Conservation (phyloP, 345 rosid genomes). For the Euphorbia pulcherrima region DNA sequence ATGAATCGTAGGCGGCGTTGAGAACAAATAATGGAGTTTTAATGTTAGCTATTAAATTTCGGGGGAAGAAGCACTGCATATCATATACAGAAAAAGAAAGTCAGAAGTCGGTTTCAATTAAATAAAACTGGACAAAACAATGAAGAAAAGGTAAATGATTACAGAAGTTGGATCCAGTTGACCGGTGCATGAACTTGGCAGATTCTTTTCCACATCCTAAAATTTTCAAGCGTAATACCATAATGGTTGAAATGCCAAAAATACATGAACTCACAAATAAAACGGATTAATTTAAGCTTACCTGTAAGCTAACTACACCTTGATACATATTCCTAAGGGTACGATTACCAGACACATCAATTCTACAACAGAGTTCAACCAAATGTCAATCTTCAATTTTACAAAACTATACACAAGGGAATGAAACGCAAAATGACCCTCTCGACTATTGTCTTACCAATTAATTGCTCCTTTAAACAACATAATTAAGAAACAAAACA, state of each 20-base stretch:
- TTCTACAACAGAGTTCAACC: constrained; percentile 6
- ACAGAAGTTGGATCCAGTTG: constrained; percentile 80
- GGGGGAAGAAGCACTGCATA: constrained; percentile 34
- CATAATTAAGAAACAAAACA: too few relatives aligned
- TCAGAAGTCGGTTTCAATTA: not conserved
- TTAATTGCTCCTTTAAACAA: too few relatives aligned
- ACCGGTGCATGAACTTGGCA: constrained; percentile 66
- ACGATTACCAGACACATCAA: constrained; percentile 28
- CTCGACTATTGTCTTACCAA: too few relatives aligned
- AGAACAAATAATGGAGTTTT: constrained; percentile 31
- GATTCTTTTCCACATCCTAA: constrained; percentile 60
- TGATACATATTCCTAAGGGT: constrained; percentile 21
- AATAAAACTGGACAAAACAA: constrained; percentile 2
- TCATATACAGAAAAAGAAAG: constrained; percentile 16
- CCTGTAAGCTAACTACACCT: constrained; percentile 32
- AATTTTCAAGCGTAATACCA: constrained; percentile 12
- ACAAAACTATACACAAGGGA: too few relatives aligned
- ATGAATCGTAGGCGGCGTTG: constrained; percentile 32
- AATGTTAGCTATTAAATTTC: constrained; percentile 25
- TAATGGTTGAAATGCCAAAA: not conserved
- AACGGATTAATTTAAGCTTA: not conserved
- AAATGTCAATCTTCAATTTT: not conserved
- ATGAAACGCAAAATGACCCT: too few relatives aligned
- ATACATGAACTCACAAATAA: too few relatives aligned
- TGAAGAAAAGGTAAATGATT: constrained; percentile 23